A percentile compares a stretch with the other conserved stretches of the same genome.
These are phyloP conservation scores for Globisporangium uncinulatum DNA, from an alignment of 352 stramenopile genomes.

Conservation along the genomic window DNA sequence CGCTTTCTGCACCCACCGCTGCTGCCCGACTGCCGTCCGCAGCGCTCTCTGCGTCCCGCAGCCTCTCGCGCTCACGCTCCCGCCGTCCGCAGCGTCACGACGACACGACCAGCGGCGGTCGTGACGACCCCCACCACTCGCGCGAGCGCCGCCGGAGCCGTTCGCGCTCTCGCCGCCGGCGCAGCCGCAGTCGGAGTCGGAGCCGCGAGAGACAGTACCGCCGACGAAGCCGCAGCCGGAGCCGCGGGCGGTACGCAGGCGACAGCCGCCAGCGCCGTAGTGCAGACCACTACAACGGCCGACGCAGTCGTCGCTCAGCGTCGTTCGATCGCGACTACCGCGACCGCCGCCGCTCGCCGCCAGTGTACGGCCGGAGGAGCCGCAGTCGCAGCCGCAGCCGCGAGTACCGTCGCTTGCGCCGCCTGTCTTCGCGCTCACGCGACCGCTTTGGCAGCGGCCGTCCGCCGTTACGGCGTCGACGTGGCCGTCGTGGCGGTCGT, in stretches of 20 bases:
- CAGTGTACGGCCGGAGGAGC: neutral
- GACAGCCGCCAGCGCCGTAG: slow-evolving; percentile 4
- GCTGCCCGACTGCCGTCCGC: neutral
- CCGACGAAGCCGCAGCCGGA: slow-evolving; percentile 3
- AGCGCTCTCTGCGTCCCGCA: neutral
- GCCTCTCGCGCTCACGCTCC: neutral
- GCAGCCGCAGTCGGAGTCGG: neutral
- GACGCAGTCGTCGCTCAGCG: slow-evolving; percentile 7
- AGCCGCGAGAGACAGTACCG: neutral
- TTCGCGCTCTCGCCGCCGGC: neutral
- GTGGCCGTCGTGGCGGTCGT: slow-evolving; percentile 2
- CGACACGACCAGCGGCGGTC: neutral
- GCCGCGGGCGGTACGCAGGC: neutral
- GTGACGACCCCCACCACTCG: neutral
- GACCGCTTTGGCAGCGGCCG: slow-evolving; percentile 3
- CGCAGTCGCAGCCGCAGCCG: slow-evolving; percentile 2
- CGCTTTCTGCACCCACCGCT: neutral
- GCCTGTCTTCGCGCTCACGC: slow-evolving; percentile 12
- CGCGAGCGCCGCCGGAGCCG: neutral
- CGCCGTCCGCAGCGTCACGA: neutral
- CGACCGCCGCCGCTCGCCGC: slow-evolving; percentile 6
- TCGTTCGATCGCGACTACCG: slow-evolving; percentile 5
- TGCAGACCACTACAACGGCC: slow-evolving; percentile 3
- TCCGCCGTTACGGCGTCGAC: neutral
- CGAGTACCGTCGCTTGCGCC: neutral